A percentile compares a stretch with the other conserved stretches of the same genome.
Conservation (phyloP, 768 basidiomycete genomes). For the Suillus lakei region DNA sequence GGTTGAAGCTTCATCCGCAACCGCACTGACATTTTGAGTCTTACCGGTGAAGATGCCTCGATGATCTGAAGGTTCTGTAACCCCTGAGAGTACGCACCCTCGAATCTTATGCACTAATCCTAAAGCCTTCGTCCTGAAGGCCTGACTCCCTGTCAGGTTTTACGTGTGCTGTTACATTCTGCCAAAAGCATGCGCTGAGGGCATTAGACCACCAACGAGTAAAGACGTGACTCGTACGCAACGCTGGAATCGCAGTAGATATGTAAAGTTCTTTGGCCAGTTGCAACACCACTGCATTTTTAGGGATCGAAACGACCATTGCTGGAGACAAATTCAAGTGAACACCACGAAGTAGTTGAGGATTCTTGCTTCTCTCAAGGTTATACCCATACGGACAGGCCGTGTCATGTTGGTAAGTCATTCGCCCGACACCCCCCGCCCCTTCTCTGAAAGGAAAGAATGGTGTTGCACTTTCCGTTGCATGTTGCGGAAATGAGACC, state of each 20-base stretch:
- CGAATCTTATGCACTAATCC: slow-evolving; percentile 27
- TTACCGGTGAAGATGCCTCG: background rate
- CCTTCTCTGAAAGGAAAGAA: slow-evolving; percentile 2
- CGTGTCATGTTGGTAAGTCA: background rate
- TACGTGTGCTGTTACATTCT: slow-evolving; percentile 29
- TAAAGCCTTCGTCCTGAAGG: slow-evolving; percentile 11
- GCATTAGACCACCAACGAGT: background rate
- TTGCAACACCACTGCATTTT: background rate
- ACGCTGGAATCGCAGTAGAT: too few relatives aligned
- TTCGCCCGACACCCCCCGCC: background rate
- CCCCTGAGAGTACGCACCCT: slow-evolving; percentile 23
- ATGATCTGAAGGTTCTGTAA: background rate
- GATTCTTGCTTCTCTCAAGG: slow-evolving; percentile 1
- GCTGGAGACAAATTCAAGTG: background rate
- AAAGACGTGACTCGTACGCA: background rate
- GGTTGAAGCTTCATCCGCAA: background rate
- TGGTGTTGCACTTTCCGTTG: background rate
- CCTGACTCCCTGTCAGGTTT: slow-evolving; percentile 33
- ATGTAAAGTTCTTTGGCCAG: background rate
- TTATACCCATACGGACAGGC: background rate
- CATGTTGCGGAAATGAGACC: background rate
- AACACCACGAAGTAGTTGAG: background rate
- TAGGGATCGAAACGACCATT: background rate
- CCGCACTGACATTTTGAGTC: background rate
- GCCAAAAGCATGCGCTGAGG: background rate